phyloP scores from a whole-genome alignment of 495 filamentous ascomycete genomes.

The Neurospora sp. region DNA sequence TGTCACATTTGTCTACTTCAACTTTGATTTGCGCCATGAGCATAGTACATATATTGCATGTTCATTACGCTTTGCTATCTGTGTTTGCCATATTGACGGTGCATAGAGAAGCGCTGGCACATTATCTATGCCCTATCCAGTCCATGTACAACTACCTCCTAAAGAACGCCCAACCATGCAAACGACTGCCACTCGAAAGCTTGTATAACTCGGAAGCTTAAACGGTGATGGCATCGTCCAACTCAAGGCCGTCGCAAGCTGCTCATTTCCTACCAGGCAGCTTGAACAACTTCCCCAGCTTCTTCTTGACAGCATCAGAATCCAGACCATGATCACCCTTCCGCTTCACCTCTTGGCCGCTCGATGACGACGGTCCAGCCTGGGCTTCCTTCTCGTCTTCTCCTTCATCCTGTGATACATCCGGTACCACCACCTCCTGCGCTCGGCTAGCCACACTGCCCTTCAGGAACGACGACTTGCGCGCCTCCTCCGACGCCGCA shows the following conservation, averaged over 20 bases:
- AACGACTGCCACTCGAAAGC: constrained; percentile 2
- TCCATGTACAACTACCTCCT: neutral
- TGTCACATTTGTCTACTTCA: neutral
- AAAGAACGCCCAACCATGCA: constrained; percentile 7
- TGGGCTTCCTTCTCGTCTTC: constrained; percentile 32
- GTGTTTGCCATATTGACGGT: neutral
- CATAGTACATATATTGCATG: neutral
- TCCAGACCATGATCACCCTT: constrained; percentile 35
- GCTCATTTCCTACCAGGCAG: constrained; percentile 44
- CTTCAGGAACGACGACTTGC: constrained; percentile 51
- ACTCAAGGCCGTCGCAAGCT: neutral
- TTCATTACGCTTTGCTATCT: neutral
- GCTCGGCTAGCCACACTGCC: constrained; percentile 56
- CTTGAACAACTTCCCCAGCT: constrained; percentile 65
- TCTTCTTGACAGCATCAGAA: constrained; percentile 31
- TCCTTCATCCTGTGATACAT: constrained; percentile 29
- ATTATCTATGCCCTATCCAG: neutral
- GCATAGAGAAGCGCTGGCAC: neutral
- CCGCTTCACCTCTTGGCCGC: constrained; percentile 29
- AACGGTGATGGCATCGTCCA: neutral
- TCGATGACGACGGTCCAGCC: constrained; percentile 19
- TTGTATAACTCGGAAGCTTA: neutral
- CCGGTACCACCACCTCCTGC: constrained; percentile 45
- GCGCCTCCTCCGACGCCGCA: constrained; percentile 34
- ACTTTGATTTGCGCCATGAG: neutral